A percentile compares a stretch with the other conserved stretches of the same genome.
phyloP scores from a whole-genome alignment of 2,329 filamentous ascomycete genomes.

The Periconia sp. region DNA sequence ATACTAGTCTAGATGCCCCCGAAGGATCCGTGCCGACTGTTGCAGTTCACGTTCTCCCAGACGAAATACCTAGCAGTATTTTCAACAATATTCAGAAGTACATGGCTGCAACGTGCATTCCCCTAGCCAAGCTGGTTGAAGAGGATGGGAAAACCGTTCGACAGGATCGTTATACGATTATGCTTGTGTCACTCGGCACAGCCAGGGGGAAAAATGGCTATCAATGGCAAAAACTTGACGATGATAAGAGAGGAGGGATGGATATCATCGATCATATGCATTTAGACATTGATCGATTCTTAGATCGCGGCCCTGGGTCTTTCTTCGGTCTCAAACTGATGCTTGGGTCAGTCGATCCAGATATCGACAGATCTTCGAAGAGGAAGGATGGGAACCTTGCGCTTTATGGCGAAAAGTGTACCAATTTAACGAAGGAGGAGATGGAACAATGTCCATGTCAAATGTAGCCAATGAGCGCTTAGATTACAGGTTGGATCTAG shows the following conservation, averaged over 20 bases:
- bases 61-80: constrained; percentile 5
- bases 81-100: constrained; percentile 5
- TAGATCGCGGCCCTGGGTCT: constrained; percentile 3
- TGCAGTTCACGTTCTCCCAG: constrained; percentile 1
- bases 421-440: constrained; percentile 7
- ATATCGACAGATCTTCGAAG: constrained; percentile 8
- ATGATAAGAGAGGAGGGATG: constrained; percentile 7
- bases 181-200: constrained; percentile 6
- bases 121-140: constrained; percentile 7
- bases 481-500: constrained; percentile 6
- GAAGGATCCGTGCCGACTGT: constrained; percentile 4
- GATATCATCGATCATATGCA: constrained; percentile 9
- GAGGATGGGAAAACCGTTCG: constrained; percentile 6
- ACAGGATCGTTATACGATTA: constrained; percentile 6
- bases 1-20: not conserved
- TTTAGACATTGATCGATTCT: constrained; percentile 7
- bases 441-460: constrained; percentile 8
- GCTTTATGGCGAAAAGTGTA: constrained; percentile 8
- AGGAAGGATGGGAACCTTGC: constrained; percentile 7
- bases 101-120: constrained; percentile 3
- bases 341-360: constrained; percentile 8
- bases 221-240: constrained; percentile 8
- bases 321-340: constrained; percentile 8
- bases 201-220: constrained; percentile 5
- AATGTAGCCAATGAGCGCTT: constrained; percentile 6